A percentile compares a stretch with the other conserved stretches of the same genome.
Conservation (phyloP, 2,329 filamentous ascomycete species). For the Botrytis fabae region DNA sequence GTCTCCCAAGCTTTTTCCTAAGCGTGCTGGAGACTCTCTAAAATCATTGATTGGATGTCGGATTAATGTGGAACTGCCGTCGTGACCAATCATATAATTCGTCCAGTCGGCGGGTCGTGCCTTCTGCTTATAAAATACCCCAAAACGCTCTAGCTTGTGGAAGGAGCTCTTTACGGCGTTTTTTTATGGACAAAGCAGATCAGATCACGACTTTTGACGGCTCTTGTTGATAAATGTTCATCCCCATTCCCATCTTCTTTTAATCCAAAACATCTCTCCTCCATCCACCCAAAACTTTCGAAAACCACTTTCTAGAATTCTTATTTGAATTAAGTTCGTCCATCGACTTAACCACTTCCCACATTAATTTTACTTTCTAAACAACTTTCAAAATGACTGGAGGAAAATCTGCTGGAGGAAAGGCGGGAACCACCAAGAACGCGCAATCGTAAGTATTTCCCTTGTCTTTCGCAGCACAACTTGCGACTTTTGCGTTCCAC, state of each 20-base stretch:
- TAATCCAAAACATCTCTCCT: background rate
- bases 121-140: conserved; percentile 1
- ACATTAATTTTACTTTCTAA: conserved; percentile 37
- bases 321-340: background rate
- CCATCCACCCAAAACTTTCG: conserved; percentile 6
- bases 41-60: background rate
- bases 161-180: background rate
- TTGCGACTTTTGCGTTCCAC: conserved; percentile 23
- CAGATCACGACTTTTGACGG: conserved; percentile 1
- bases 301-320: background rate
- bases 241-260: conserved; percentile 2
- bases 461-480: conserved; percentile 18
- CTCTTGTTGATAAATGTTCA: conserved; percentile 6
- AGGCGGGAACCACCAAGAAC: conserved; percentile 98
- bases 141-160: background rate
- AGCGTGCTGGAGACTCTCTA: background rate
- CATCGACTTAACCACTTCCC: conserved; percentile 24
- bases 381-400: conserved; percentile 90
- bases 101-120: background rate
- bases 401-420: conserved; percentile 95
- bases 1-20: background rate
- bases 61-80: background rate
- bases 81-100: background rate
- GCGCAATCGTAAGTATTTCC: conserved; percentile 84
- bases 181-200: background rate